Percentiles rank a stretch among this genome's conserved stretches.
Evolutionary conservation across 495 filamentous ascomycete genomes (phyloP).

Genomic region (Aspergillus wentii): DNA sequence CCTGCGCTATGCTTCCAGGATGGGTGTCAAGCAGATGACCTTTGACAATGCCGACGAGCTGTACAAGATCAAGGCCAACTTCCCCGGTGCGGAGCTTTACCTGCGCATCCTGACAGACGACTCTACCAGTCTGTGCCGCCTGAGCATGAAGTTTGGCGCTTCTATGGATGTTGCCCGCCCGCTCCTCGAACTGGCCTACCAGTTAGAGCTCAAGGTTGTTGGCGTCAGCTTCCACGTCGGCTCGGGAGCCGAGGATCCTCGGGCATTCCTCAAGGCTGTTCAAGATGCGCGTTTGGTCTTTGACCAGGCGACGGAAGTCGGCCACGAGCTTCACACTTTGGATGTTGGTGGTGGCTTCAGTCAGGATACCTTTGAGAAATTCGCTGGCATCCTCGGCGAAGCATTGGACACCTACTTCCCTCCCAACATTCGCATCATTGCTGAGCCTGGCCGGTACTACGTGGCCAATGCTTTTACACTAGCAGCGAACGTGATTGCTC

Average conservation of each 20-base stretch:
- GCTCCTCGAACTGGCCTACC: constrained; percentile 75
- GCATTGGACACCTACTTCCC: constrained; percentile 88
- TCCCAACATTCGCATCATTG: constrained; percentile 79
- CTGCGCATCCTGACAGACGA: constrained; percentile 95
- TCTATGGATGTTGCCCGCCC: constrained; percentile 72
- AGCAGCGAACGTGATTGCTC: constrained; percentile 92
- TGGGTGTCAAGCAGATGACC: constrained; percentile 95
- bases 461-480: constrained; percentile 89
- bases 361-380: constrained; percentile 82
- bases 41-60: constrained; percentile 98
- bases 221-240: constrained; percentile 98
- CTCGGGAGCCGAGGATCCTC: constrained; percentile 87
- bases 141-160: constrained; percentile 96
- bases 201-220: constrained; percentile 90
- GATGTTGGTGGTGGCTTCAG: constrained; percentile 95
- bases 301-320: constrained; percentile 73
- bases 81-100: constrained; percentile 83
- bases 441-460: constrained; percentile 94
- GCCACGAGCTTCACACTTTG: constrained; percentile 77
- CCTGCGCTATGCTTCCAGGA: constrained; percentile 75
- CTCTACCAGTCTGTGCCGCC: constrained; percentile 83
- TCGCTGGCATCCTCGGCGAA: constrained; percentile 73
- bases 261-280: constrained; percentile 84
- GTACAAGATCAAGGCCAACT: constrained; percentile 91
- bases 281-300: constrained; percentile 85